Conservation (phyloP, 768 basidiomycete genomes). For the Russula olivacea region DNA sequence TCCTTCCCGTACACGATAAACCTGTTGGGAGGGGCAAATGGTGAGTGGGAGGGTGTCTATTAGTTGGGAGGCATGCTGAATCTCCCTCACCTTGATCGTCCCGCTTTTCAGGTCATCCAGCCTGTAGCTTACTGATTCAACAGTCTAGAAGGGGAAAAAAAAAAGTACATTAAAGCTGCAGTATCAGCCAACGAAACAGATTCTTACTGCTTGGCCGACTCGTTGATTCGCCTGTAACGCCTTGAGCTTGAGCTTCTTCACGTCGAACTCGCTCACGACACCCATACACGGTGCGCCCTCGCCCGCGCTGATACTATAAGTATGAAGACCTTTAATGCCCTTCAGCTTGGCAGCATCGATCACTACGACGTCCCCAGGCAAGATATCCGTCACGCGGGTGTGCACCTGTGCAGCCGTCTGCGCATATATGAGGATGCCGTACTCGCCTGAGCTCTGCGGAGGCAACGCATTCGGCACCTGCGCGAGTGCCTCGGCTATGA, state of each 20-base stretch:
- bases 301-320: conserved; percentile 58
- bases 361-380: conserved; percentile 80
- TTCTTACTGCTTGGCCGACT: conserved; percentile 59
- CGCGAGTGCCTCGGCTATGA: conserved; percentile 59
- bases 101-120: conserved; percentile 88
- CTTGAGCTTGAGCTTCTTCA: conserved; percentile 80
- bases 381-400: conserved; percentile 69
- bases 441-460: conserved; percentile 38
- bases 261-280: conserved; percentile 75
- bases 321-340: conserved; percentile 68
- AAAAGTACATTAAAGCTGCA: not conserved
- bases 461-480: conserved; percentile 59
- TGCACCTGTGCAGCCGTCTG: conserved; percentile 64
- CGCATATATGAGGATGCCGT: conserved; percentile 71
- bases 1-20: conserved; percentile 32
- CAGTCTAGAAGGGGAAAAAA: conserved; percentile 36
- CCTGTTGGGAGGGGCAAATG: conserved; percentile 17
- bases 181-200: conserved; percentile 5
- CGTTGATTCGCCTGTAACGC: conserved; percentile 85
- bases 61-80: not conserved
- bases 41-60: not conserved
- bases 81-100: conserved; percentile 54
- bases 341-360: conserved; percentile 75
- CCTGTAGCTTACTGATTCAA: conserved; percentile 80
- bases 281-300: conserved; percentile 58